A percentile compares a stretch with the other conserved stretches of the same genome.
Evolutionary conservation across 257 asterid genomes (phyloP).

Genomic region (Solanum bulbocastanum): DNA sequence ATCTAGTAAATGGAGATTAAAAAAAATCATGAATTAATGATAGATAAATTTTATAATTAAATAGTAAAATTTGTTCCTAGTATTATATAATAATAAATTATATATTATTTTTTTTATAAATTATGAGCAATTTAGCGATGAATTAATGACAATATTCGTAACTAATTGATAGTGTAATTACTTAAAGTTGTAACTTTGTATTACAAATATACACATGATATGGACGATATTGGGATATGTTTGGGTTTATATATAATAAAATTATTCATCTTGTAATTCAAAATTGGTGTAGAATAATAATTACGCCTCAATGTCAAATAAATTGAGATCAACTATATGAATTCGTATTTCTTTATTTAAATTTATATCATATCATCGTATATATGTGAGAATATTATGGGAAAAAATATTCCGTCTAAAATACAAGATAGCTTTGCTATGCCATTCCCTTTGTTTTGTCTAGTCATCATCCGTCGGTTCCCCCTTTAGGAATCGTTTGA

Average conservation of each 20-base stretch:
- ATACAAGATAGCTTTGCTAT: neutral
- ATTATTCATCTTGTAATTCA: neutral
- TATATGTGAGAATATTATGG: neutral
- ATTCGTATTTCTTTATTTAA: too few species aligned
- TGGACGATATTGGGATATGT: neutral
- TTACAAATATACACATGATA: neutral
- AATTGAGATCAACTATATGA: neutral
- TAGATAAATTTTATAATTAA: too few species aligned
- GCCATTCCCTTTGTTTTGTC: neutral
- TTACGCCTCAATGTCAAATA: too few species aligned
- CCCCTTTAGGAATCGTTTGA: neutral
- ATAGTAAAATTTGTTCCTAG: too few species aligned
- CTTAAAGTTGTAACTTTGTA: neutral
- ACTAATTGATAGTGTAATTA: neutral
- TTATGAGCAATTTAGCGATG: neutral
- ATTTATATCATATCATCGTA: neutral
- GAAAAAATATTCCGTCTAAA: neutral
- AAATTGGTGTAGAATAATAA: neutral
- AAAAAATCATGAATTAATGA: too few species aligned
- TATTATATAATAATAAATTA: too few species aligned
- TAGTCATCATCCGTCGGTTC: neutral
- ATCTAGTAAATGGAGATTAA: too few species aligned
- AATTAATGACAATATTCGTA: neutral
- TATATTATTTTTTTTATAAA: too few species aligned
- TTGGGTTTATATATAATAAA: neutral